These are phyloP conservation scores for Spergularia marina DNA, from an alignment of 148 eudicot genomes.

Conservation along the genomic window DNA sequence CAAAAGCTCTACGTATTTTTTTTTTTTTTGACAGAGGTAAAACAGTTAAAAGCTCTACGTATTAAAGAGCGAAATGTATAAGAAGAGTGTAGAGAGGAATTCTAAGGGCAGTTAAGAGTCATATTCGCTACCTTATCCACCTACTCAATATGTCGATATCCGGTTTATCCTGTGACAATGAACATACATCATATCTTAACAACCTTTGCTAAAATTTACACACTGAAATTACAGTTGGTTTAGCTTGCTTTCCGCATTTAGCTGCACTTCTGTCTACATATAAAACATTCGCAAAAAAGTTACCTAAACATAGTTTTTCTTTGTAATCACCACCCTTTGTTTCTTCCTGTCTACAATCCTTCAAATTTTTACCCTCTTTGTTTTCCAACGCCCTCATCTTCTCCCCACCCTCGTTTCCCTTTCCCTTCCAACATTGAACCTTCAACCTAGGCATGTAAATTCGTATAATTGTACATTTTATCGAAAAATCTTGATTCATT, in stretches of 20 bases:
- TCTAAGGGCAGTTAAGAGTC: no score
- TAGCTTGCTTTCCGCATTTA: constrained; percentile 20
- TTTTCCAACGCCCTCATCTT: neutral
- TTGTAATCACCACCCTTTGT: neutral
- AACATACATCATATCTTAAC: no score
- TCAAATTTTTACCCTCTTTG: neutral
- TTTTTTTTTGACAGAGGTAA: no score
- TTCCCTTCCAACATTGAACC: constrained; percentile 5
- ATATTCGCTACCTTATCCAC: no score
- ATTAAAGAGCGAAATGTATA: no score
- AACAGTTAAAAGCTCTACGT: no score
- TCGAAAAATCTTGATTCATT: neutral
- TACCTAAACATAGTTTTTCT: constrained; percentile 14
- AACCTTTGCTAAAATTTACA: neutral
- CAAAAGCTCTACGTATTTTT: no score
- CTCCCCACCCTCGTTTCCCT: neutral
- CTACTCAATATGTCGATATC: no score
- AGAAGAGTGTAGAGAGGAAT: no score
- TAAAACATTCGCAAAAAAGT: neutral
- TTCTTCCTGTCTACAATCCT: neutral
- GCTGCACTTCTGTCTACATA: constrained; percentile 1
- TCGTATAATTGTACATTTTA: neutral
- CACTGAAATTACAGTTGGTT: neutral
- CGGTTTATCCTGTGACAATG: no score
- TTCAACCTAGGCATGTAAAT: neutral